Evolutionary conservation across 371 early-diverging fungal genomes (phyloP).

Genomic region (Enterospora canceri): DNA sequence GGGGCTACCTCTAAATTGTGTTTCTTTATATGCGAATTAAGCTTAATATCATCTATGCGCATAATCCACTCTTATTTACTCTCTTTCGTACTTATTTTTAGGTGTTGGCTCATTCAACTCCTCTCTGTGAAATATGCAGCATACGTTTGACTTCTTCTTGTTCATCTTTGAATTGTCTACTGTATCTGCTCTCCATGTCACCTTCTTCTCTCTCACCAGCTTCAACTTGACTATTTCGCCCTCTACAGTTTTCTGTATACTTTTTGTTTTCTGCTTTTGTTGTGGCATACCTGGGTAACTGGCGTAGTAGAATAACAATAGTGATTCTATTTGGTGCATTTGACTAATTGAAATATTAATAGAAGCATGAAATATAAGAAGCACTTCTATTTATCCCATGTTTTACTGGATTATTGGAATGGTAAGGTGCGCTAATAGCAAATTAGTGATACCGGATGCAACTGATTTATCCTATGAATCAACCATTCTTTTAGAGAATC

Average conservation of each 20-base stretch:
- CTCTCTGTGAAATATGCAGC: conserved; percentile 51
- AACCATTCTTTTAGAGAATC: too few species aligned
- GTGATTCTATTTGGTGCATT: background rate
- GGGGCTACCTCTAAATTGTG: too few species aligned
- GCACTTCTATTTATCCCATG: too few species aligned
- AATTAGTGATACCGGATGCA: too few species aligned
- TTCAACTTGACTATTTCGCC: conserved; percentile 11
- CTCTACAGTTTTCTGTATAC: background rate
- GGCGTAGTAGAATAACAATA: conserved; percentile 1
- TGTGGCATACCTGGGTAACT: background rate
- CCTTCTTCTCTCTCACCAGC: conserved; percentile 36
- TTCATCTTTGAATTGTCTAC: conserved; percentile 54
- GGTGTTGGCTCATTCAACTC: conserved; percentile 21
- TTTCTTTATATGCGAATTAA: too few species aligned
- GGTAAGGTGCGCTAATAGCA: too few species aligned
- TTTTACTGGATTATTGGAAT: too few species aligned
- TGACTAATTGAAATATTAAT: too few species aligned
- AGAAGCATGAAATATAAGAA: too few species aligned
- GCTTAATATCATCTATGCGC: too few species aligned
- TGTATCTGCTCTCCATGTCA: conserved; percentile 52
- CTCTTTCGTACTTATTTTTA: conserved; percentile 49
- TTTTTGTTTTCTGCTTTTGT: background rate
- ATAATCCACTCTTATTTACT: too few species aligned
- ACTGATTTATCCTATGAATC: too few species aligned
- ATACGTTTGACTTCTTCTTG: conserved; percentile 53